Evolutionary conservation across 176 grass and related monocot genomes (phyloP).

Genomic region (Oryza punctata): DNA sequence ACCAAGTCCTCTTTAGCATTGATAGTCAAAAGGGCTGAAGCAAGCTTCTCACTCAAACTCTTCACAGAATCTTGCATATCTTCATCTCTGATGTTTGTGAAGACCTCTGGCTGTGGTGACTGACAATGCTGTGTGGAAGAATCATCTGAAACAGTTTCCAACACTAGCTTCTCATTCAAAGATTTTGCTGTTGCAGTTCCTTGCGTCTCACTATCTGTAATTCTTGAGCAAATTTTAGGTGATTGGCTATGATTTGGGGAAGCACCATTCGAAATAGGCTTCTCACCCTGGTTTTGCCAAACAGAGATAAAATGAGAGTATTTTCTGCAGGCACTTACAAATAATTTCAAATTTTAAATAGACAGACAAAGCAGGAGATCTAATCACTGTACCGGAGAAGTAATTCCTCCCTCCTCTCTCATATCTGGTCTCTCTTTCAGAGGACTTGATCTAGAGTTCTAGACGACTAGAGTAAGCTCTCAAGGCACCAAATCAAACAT

Average conservation of each 20-base stretch:
- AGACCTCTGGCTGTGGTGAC: constrained; percentile 26
- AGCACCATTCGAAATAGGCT: constrained; percentile 30
- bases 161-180: constrained; percentile 43
- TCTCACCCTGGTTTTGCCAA: constrained; percentile 50
- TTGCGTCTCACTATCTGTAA: constrained; percentile 44
- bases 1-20: constrained; percentile 92
- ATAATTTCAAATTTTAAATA: constrained; percentile 3
- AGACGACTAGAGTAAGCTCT: background rate
- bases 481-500: constrained; percentile 18
- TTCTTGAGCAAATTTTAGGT: constrained; percentile 52
- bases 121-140: constrained; percentile 46
- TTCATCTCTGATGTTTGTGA: constrained; percentile 34
- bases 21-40: constrained; percentile 78
- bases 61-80: constrained; percentile 62
- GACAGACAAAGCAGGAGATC: background rate
- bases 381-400: background rate
- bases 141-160: constrained; percentile 29
- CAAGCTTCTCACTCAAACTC: constrained; percentile 83
- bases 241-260: constrained; percentile 57
- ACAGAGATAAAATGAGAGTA: constrained; percentile 23
- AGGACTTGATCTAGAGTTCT: constrained; percentile 19
- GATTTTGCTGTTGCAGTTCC: constrained; percentile 39
- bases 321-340: constrained; percentile 22
- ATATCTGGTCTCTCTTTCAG: background rate
- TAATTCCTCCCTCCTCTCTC: constrained; percentile 12